A percentile compares a stretch with the other conserved stretches of the same genome.
These are phyloP conservation scores for Colletotrichum lentis DNA, from an alignment of 2,329 filamentous ascomycete species.

Conservation along the genomic window DNA sequence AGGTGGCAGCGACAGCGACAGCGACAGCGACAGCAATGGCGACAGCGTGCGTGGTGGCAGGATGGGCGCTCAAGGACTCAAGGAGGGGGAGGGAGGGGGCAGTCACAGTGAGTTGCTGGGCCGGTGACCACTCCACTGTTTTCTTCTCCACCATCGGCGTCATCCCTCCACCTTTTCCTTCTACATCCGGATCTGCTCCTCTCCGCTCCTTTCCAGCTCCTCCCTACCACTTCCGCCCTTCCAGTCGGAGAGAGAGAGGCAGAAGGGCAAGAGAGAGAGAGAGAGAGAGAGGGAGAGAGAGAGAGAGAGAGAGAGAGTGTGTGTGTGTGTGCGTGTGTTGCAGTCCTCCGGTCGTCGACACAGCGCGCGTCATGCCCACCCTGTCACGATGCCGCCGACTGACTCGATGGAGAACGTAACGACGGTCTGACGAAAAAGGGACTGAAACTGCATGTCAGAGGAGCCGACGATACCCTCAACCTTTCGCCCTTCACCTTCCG, in stretches of 20 bases:
- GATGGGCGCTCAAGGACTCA: no score
- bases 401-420: constrained; percentile 8
- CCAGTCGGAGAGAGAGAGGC: neutral
- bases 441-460: constrained; percentile 4
- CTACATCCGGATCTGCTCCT: constrained; percentile 24
- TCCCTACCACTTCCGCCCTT: neutral
- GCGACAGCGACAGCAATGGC: neutral
- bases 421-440: neutral
- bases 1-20: neutral
- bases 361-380: constrained; percentile 14
- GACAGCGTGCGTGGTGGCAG: neutral
- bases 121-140: constrained; percentile 31
- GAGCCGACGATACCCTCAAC: constrained; percentile 34
- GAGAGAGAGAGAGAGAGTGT: no score
- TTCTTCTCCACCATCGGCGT: constrained; percentile 31
- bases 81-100: constrained; percentile 5
- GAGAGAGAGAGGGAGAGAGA: no score
- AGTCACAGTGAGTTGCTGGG: constrained; percentile 1
- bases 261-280: no score
- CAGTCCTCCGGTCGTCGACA: neutral
- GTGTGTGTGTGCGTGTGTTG: neutral
- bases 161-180: constrained; percentile 34
- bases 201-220: constrained; percentile 22
- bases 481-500: neutral
- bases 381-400: constrained; percentile 11